These are phyloP conservation scores for Tremella fuciformis DNA, from an alignment of 768 basidiomycete species.

Conservation along the genomic window DNA sequence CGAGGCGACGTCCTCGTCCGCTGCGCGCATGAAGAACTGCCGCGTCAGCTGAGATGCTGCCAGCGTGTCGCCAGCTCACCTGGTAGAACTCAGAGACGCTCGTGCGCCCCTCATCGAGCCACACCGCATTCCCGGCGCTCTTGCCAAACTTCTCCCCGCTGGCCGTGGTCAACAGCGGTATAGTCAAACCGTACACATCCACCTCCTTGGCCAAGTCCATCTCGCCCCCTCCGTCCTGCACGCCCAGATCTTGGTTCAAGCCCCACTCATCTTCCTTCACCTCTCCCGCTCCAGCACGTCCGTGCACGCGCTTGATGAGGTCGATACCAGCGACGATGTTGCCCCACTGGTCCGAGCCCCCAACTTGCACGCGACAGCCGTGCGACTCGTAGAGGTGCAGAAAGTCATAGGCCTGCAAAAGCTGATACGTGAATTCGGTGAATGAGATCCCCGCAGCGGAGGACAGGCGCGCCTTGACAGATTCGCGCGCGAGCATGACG, in stretches of 20 bases:
- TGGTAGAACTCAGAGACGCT: constrained; percentile 94
- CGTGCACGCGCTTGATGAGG: constrained; percentile 64
- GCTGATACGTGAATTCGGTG: constrained; percentile 95
- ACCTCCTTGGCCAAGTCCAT: not conserved
- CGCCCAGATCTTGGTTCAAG: not conserved
- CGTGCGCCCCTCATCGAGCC: constrained; percentile 75
- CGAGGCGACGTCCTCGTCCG: constrained; percentile 73
- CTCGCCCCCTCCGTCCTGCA: constrained; percentile 2
- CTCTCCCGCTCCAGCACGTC: not conserved
- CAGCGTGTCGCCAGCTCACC: constrained; percentile 54
- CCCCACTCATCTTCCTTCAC: not conserved
- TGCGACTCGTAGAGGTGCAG: constrained; percentile 64
- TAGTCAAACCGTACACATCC: constrained; percentile 78
- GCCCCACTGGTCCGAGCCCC: constrained; percentile 98
- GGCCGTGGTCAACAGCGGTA: constrained; percentile 86
- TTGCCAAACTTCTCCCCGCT: constrained; percentile 96
- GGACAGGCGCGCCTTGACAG: constrained; percentile 75
- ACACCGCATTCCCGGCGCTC: constrained; percentile 91
- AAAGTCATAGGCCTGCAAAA: constrained; percentile 96
- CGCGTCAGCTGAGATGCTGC: constrained; percentile 1
- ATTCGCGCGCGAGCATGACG: constrained; percentile 85
- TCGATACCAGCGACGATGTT: constrained; percentile 94
- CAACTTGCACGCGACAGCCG: constrained; percentile 80
- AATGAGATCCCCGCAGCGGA: constrained; percentile 88
- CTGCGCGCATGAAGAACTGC: constrained; percentile 83